A percentile compares a stretch with the other conserved stretches of the same genome.
Conservation (phyloP, 805 yeast species). For the Metschnikowia kofuensis region DNA sequence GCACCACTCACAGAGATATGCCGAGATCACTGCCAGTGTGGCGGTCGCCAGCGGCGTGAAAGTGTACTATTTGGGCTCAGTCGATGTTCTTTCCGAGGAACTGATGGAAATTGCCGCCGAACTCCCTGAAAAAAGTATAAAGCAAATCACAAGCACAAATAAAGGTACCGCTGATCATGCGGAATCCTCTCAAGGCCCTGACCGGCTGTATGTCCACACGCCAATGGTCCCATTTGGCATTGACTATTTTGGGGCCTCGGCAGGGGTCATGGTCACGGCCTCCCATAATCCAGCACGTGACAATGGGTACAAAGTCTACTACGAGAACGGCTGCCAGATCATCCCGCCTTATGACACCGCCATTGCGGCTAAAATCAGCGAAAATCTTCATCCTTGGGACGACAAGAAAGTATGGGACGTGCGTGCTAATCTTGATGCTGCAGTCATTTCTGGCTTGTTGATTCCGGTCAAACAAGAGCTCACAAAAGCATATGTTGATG, state of each 20-base stretch:
- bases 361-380: slow-evolving; percentile 63
- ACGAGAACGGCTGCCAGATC: slow-evolving; percentile 92
- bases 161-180: neutral
- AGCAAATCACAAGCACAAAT: neutral
- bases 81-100: slow-evolving; percentile 32
- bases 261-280: slow-evolving; percentile 92
- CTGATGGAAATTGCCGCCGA: slow-evolving; percentile 8
- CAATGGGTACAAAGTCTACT: slow-evolving; percentile 93
- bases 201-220: slow-evolving; percentile 56
- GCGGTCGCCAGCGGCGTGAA: slow-evolving; percentile 66
- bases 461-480: slow-evolving; percentile 42
- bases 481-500: slow-evolving; percentile 38
- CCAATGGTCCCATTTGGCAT: slow-evolving; percentile 92
- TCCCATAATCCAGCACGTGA: slow-evolving; percentile 84
- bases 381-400: slow-evolving; percentile 60
- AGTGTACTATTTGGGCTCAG: slow-evolving; percentile 59
- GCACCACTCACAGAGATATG: slow-evolving; percentile 73
- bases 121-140: too few species aligned
- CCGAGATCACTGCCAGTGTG: slow-evolving; percentile 72
- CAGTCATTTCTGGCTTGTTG: slow-evolving; percentile 27
- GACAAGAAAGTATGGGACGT: slow-evolving; percentile 46
- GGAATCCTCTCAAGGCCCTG: neutral
- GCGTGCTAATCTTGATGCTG: slow-evolving; percentile 31
- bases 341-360: slow-evolving; percentile 84
- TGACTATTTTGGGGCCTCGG: slow-evolving; percentile 57